Conservation (phyloP, 1,284 basidiomycete genomes). For the Kwoniella shivajii region DNA sequence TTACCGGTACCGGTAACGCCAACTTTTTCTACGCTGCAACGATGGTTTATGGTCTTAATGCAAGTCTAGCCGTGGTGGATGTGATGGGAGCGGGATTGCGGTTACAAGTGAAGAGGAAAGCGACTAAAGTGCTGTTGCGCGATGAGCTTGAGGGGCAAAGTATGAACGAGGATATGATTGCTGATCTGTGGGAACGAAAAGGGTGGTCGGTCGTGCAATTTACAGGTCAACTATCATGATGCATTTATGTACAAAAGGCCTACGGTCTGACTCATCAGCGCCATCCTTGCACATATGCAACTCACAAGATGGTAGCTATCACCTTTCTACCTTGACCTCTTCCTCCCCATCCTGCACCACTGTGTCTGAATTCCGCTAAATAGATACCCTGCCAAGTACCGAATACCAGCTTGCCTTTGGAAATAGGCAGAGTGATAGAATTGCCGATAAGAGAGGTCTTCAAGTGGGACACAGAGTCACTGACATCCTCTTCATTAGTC, state of each 20-base stretch:
- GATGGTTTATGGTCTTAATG: conserved; percentile 85
- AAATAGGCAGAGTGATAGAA: conserved; percentile 81
- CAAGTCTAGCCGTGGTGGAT: conserved; percentile 80
- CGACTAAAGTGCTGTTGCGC: not conserved
- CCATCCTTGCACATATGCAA: not conserved
- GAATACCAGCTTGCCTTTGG: conserved; percentile 74
- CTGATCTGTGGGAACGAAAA: conserved; percentile 15
- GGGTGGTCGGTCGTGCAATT: conserved; percentile 26
- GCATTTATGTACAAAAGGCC: conserved; percentile 2
- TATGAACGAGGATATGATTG: not conserved
- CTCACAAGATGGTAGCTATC: conserved; percentile 49
- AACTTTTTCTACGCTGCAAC: conserved; percentile 98
- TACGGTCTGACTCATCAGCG: not conserved
- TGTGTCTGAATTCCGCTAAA: conserved; percentile 45
- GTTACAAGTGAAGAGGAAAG: conserved; percentile 18
- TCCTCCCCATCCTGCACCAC: conserved; percentile 48
- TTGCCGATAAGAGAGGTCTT: conserved; percentile 83
- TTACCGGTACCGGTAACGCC: conserved; percentile 90
- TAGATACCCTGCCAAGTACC: conserved; percentile 82
- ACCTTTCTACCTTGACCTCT: conserved; percentile 46
- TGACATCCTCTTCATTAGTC: conserved; percentile 9
- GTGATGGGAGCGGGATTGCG: conserved; percentile 72
- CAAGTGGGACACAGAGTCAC: conserved; percentile 75
- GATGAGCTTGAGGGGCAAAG: conserved; percentile 1
- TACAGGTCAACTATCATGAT: conserved; percentile 9